Evolutionary conservation across 2,329 filamentous ascomycete genomes (phyloP).

Genomic region (Colletotrichum truncatum): DNA sequence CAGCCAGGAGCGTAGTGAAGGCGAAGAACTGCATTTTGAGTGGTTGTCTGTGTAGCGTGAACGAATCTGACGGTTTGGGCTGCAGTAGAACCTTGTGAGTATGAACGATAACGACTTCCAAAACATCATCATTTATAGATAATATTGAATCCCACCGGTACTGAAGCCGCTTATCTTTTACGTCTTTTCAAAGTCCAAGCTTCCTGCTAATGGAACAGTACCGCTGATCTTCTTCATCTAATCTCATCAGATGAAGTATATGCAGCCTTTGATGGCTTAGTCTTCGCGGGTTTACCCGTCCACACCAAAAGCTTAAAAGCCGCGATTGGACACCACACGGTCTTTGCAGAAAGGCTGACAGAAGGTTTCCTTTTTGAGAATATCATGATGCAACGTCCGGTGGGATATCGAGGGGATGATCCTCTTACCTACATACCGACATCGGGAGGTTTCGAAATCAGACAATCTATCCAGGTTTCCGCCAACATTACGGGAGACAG

Average conservation of each 20-base stretch:
- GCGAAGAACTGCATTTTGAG: conserved; percentile 52
- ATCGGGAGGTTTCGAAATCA: too few species aligned
- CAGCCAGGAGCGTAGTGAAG: conserved; percentile 59
- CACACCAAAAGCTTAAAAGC: neutral
- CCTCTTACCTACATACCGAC: too few species aligned
- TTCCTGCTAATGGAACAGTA: neutral
- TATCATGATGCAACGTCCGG: too few species aligned
- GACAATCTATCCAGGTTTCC: too few species aligned
- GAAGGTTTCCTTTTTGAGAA: too few species aligned
- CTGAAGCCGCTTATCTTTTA: neutral
- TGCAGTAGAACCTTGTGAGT: too few species aligned
- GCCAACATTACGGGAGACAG: too few species aligned
- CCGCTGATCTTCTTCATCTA: neutral
- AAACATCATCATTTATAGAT: neutral
- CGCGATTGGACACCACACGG: neutral
- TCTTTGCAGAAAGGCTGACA: too few species aligned
- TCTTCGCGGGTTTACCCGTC: neutral
- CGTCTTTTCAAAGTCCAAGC: neutral
- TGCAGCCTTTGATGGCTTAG: neutral
- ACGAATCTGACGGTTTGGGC: too few species aligned
- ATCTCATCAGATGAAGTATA: neutral
- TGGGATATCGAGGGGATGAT: too few species aligned
- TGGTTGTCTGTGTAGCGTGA: neutral
- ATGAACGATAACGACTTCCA: neutral
- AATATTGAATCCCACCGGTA: neutral